Conservation (phyloP, 1,139 yeast species). For the Meyerozyma elateridarum region DNA sequence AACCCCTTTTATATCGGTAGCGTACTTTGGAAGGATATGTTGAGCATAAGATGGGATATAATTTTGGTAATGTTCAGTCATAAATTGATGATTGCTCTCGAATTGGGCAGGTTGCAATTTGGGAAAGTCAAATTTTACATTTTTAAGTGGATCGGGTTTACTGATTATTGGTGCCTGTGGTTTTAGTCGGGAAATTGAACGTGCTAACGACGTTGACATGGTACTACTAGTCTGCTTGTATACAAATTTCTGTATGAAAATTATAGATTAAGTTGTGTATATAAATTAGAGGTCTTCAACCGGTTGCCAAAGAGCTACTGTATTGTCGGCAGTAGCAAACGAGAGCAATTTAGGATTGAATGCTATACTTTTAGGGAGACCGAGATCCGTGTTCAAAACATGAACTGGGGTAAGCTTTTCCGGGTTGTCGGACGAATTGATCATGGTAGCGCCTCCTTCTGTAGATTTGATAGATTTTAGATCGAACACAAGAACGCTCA, state of each 20-base stretch:
- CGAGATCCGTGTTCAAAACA: constrained; percentile 24
- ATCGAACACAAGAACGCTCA: constrained; percentile 62
- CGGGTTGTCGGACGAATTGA: constrained; percentile 18
- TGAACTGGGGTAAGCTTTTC: constrained; percentile 21
- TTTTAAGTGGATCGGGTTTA: too few relatives aligned
- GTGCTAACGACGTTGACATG: too few relatives aligned
- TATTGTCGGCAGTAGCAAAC: constrained; percentile 76
- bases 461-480: constrained; percentile 33
- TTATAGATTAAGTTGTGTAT: too few relatives aligned
- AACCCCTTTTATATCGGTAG: constrained; percentile 37
- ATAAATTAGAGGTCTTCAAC: too few relatives aligned
- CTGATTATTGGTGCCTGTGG: constrained; percentile 4
- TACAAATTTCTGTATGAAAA: too few relatives aligned
- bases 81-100: too few relatives aligned
- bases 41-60: background rate
- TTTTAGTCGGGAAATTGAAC: constrained; percentile 2
- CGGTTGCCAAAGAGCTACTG: constrained; percentile 41
- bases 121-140: too few relatives aligned
- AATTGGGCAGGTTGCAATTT: too few relatives aligned
- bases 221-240: too few relatives aligned
- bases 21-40: constrained; percentile 20
- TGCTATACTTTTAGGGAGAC: constrained; percentile 56
- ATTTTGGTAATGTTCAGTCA: constrained; percentile 1
- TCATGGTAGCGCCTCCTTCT: constrained; percentile 18
- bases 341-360: constrained; percentile 77